Percentiles rank a stretch among this genome's conserved stretches.
Evolutionary conservation across 495 filamentous ascomycete species (phyloP).

Genomic region (Lepraria neglecta): DNA sequence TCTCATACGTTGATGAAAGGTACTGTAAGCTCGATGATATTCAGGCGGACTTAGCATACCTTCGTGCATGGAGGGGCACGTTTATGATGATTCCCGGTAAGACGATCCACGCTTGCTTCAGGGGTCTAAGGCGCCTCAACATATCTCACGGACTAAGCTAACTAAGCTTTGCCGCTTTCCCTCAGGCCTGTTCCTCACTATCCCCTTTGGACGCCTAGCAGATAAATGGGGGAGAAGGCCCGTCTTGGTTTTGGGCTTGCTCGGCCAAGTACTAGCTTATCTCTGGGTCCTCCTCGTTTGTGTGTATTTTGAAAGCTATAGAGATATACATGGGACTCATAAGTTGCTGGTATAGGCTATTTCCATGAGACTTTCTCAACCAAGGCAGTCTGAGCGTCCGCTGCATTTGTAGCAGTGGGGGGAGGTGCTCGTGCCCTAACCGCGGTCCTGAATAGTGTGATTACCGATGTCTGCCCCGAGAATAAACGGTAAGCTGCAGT

Average conservation of each 20-base stretch:
- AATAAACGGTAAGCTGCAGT: constrained; percentile 3
- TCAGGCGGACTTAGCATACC: constrained; percentile 39
- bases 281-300: constrained; percentile 36
- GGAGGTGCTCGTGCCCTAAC: background rate
- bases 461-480: constrained; percentile 1
- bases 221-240: constrained; percentile 44
- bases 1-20: constrained; percentile 9
- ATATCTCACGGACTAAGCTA: constrained; percentile 3
- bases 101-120: too few species aligned
- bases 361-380: constrained; percentile 4
- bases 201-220: constrained; percentile 35
- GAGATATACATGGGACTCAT: constrained; percentile 1
- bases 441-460: constrained; percentile 2
- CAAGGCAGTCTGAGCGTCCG: constrained; percentile 8
- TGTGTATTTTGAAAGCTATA: constrained; percentile 26
- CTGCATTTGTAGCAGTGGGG: constrained; percentile 6
- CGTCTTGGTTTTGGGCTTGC: constrained; percentile 34
- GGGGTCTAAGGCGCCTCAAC: too few species aligned
- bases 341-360: constrained; percentile 5
- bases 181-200: constrained; percentile 33
- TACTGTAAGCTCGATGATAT: constrained; percentile 40
- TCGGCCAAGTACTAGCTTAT: constrained; percentile 35
- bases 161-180: background rate
- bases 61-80: constrained; percentile 40
- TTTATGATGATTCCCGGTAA: constrained; percentile 36